These are phyloP conservation scores for Pestalotiopsis sp. DNA, from an alignment of 2,329 filamentous ascomycete genomes.

Conservation along the genomic window DNA sequence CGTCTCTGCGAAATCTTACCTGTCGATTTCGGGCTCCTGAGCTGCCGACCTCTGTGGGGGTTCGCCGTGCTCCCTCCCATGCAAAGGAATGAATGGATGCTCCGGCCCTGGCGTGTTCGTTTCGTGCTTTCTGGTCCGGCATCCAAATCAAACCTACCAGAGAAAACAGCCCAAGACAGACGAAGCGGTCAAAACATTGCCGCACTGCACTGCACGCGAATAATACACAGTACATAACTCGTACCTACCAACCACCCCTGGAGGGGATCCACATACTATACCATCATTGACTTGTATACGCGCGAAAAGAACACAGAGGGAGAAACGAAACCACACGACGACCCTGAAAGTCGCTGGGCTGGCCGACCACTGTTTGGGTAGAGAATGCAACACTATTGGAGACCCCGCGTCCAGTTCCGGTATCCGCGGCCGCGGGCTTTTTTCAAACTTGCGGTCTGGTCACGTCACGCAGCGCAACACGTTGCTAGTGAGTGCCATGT, in stretches of 20 bases:
- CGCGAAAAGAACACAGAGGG: background rate
- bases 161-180: background rate
- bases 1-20: constrained; percentile 7
- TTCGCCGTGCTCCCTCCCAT: background rate
- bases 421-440: background rate
- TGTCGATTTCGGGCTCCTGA: background rate
- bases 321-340: too few species aligned
- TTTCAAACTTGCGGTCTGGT: constrained; percentile 12
- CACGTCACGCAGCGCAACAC: background rate
- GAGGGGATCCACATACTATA: too few species aligned
- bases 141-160: background rate
- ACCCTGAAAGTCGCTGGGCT: background rate
- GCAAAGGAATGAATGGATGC: background rate
- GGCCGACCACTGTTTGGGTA: background rate
- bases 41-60: background rate
- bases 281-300: background rate
- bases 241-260: too few species aligned
- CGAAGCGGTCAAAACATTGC: constrained; percentile 5
- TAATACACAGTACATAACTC: background rate
- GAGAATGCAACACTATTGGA: constrained; percentile 3
- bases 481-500: background rate
- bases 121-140: background rate
- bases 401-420: background rate
- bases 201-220: background rate
- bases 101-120: background rate